These are phyloP conservation scores for Lecanicillium sp. DNA, from an alignment of 2,329 filamentous ascomycete genomes.

Conservation along the genomic window DNA sequence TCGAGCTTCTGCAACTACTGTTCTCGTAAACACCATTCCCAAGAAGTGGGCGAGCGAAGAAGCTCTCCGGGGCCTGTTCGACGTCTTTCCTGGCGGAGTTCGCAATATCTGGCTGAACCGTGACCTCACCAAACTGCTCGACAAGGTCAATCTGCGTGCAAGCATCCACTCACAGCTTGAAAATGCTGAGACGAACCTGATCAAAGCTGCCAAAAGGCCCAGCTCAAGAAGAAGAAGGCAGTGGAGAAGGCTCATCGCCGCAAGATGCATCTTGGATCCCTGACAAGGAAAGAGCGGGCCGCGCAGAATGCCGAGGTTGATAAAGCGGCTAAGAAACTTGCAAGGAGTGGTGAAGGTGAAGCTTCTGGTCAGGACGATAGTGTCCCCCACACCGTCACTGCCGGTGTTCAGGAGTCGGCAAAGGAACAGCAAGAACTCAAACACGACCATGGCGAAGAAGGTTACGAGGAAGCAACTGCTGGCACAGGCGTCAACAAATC, in stretches of 20 bases:
- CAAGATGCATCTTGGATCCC: constrained; percentile 36
- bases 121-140: constrained; percentile 72
- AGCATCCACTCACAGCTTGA: constrained; percentile 67
- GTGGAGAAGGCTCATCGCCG: constrained; percentile 59
- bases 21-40: constrained; percentile 86
- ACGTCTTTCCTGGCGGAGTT: constrained; percentile 92
- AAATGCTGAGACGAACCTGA: constrained; percentile 73
- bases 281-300: constrained; percentile 43
- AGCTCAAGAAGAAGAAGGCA: constrained; percentile 59
- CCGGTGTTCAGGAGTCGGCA: constrained; percentile 33
- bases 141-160: constrained; percentile 74
- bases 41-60: constrained; percentile 82
- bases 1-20: constrained; percentile 88
- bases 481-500: constrained; percentile 40
- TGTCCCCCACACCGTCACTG: constrained; percentile 43
- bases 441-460: constrained; percentile 17
- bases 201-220: constrained; percentile 72
- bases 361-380: constrained; percentile 45
- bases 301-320: constrained; percentile 41
- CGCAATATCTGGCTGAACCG: constrained; percentile 96
- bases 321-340: constrained; percentile 40
- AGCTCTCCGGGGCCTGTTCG: constrained; percentile 75
- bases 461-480: constrained; percentile 20
- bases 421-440: constrained; percentile 15
- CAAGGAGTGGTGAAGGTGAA: constrained; percentile 39